Evolutionary conservation across 306 rosid species (phyloP).

Genomic region (Urtica urens): DNA sequence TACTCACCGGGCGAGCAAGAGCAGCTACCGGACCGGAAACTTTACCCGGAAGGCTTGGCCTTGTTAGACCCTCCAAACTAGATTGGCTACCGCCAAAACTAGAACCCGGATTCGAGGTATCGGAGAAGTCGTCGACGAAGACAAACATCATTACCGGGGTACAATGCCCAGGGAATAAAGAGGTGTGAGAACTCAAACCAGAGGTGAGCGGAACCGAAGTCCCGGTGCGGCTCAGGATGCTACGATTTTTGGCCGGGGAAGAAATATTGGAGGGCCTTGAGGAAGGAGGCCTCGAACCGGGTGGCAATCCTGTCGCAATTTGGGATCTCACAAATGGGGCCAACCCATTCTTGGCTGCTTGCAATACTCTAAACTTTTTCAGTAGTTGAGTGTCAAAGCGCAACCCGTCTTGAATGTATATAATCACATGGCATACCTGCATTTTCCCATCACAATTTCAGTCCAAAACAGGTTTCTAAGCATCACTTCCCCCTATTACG

Average conservation of each 20-base stretch:
- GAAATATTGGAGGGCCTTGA: conserved; percentile 44
- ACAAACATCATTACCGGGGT: conserved; percentile 77
- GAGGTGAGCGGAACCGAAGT: conserved; percentile 70
- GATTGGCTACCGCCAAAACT: conserved; percentile 57
- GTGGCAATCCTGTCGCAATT: conserved; percentile 21
- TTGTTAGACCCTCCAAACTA: conserved; percentile 35
- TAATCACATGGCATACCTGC: conserved; percentile 89
- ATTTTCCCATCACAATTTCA: conserved; percentile 14
- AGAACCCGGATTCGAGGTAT: conserved; percentile 28
- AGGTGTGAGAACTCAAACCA: conserved; percentile 78
- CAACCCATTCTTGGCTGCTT: conserved; percentile 78
- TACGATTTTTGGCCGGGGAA: conserved; percentile 59
- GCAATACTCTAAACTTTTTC: conserved; percentile 63
- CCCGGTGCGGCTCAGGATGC: conserved; percentile 45
- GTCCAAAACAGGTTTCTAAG: too few species aligned
- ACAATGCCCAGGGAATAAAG: conserved; percentile 93
- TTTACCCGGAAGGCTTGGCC: conserved; percentile 51
- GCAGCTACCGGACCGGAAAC: conserved; percentile 77
- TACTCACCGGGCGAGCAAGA: conserved; percentile 76
- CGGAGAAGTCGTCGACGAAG: conserved; percentile 64
- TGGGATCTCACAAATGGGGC: conserved; percentile 58
- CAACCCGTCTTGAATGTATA: conserved; percentile 73
- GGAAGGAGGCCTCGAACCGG: conserved; percentile 34
- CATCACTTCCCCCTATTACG: too few species aligned
- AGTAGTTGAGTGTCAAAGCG: conserved; percentile 54